Percentiles rank a stretch among this genome's conserved stretches.
phyloP scores from a whole-genome alignment of 2,329 filamentous ascomycete genomes.

The Stemphylium vesicarium region DNA sequence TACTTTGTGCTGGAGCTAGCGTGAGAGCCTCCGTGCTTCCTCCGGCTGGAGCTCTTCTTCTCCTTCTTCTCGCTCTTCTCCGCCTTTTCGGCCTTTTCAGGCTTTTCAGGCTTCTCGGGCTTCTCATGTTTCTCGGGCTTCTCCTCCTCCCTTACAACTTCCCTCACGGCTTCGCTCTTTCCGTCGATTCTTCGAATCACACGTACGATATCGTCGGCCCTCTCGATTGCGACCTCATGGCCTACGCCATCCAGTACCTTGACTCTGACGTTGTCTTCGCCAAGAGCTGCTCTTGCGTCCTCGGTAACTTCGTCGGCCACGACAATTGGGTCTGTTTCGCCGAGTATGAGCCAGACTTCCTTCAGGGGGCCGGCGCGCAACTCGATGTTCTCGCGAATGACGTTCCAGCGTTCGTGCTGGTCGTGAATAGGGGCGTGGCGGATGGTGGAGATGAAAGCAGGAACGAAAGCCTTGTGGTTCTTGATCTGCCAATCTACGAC shows the following conservation, averaged over 20 bases:
- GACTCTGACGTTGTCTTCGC: slow-evolving; percentile 63
- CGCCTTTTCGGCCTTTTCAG: not conserved
- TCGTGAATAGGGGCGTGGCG: slow-evolving; percentile 72
- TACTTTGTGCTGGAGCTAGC: slow-evolving; percentile 14
- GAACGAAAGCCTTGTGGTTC: slow-evolving; percentile 70
- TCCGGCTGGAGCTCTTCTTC: slow-evolving; percentile 15
- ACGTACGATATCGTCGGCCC: slow-evolving; percentile 63
- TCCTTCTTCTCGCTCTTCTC: slow-evolving; percentile 11
- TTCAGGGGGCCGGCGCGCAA: slow-evolving; percentile 45
- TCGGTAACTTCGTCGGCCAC: slow-evolving; percentile 67
- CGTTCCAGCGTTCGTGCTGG: slow-evolving; percentile 67
- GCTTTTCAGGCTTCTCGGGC: not conserved
- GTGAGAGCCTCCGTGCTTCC: slow-evolving; percentile 15
- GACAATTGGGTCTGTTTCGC: slow-evolving; percentile 70
- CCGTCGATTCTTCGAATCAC: slow-evolving; percentile 10
- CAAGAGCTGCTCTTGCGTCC: slow-evolving; percentile 65
- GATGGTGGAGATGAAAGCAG: slow-evolving; percentile 74
- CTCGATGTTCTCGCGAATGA: slow-evolving; percentile 55
- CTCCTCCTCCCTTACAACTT: slow-evolving; percentile 4
- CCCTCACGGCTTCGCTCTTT: slow-evolving; percentile 4
- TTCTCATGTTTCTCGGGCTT: not conserved
- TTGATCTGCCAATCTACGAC: slow-evolving; percentile 74
- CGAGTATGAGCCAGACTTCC: slow-evolving; percentile 70
- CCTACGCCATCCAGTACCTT: slow-evolving; percentile 64
- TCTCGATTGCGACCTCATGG: slow-evolving; percentile 72